Conservation (phyloP, 2,329 filamentous ascomycete species). For the Alternaria metachromatica region DNA sequence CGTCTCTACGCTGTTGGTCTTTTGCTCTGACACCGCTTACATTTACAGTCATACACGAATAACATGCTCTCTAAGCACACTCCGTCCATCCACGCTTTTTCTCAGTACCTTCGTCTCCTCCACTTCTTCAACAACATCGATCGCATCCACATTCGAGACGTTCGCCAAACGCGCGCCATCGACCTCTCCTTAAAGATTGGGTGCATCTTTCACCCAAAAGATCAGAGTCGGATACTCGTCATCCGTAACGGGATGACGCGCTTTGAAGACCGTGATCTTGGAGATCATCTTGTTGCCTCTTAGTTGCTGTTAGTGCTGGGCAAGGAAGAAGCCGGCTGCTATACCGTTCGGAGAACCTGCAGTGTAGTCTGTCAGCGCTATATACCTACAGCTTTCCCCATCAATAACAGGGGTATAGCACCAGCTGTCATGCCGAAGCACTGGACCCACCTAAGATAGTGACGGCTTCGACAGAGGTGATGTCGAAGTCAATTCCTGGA, state of each 20-base stretch:
- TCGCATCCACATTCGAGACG: neutral
- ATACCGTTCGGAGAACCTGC: slow-evolving; percentile 2
- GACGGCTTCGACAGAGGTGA: neutral
- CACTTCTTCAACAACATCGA: neutral
- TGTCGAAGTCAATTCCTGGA: neutral
- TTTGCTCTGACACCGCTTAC: neutral
- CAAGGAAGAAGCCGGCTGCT: slow-evolving; percentile 2
- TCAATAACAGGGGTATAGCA: neutral
- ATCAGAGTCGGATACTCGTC: neutral
- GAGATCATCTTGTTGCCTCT: slow-evolving; percentile 1
- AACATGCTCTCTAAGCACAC: neutral
- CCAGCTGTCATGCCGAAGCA: neutral
- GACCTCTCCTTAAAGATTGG: neutral
- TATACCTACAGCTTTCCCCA: neutral
- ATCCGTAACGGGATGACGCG: neutral
- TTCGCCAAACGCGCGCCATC: neutral
- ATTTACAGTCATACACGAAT: neutral
- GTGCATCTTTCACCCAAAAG: neutral
- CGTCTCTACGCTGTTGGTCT: neutral
- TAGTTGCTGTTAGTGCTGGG: slow-evolving; percentile 1
- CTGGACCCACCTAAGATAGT: neutral
- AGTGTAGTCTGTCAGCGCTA: neutral
- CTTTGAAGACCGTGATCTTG: neutral
- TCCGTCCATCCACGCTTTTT: neutral
- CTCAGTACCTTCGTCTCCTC: neutral